These are phyloP conservation scores for Schwanniomyces sp. DNA, from an alignment of 805 yeast species.

Conservation along the genomic window DNA sequence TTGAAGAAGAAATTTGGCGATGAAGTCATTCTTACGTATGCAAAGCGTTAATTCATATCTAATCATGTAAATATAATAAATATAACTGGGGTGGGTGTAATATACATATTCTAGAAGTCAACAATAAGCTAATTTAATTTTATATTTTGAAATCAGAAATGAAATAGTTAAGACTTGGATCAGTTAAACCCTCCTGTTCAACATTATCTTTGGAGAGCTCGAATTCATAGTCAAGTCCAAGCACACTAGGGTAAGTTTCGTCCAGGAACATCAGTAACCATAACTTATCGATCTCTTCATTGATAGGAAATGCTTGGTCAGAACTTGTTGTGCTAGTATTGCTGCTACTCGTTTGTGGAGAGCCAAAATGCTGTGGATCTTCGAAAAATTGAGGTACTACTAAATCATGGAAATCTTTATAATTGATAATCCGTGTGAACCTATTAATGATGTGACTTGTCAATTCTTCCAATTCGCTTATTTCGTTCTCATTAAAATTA, in stretches of 20 bases:
- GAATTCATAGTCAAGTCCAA: neutral
- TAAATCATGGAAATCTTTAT: constrained; percentile 5
- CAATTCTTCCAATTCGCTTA: constrained; percentile 24
- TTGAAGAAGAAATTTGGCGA: constrained; percentile 13
- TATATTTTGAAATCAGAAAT: neutral
- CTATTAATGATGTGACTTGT: constrained; percentile 7
- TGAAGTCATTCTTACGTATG: constrained; percentile 27
- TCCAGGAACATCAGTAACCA: neutral
- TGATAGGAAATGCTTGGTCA: neutral
- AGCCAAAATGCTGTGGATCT: neutral
- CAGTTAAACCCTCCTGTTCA: neutral
- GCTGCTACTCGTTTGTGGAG: neutral
- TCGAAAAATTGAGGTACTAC: neutral
- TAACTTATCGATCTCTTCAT: neutral
- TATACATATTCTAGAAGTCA: neutral
- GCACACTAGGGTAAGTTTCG: neutral
- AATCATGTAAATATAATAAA: neutral
- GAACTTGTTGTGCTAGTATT: neutral
- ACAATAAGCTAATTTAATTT: neutral
- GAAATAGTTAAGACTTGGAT: neutral
- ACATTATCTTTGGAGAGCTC: neutral
- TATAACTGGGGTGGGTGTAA: neutral
- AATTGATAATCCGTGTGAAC: constrained; percentile 3
- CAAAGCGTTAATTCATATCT: constrained; percentile 24
- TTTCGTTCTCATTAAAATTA: constrained; percentile 9